phyloP scores from a whole-genome alignment of 345 rosid species.

The Chamaenerion angustifolium region DNA sequence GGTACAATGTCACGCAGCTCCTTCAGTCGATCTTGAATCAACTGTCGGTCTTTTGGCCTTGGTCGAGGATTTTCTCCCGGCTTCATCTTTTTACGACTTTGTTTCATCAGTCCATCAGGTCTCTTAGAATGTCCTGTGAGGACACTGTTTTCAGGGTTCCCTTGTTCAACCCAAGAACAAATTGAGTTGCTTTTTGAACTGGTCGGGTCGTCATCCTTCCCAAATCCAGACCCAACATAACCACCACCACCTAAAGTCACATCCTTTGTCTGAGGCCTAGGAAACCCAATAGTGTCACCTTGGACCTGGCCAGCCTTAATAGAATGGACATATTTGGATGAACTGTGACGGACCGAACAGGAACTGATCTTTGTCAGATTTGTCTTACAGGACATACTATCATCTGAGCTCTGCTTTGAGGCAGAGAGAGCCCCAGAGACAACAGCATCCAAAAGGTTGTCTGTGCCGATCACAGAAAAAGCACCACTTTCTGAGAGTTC shows the following conservation, averaged over 20 bases:
- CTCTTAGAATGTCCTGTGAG: slow-evolving; percentile 47
- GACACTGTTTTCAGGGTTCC: slow-evolving; percentile 34
- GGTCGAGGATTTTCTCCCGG: slow-evolving; percentile 92
- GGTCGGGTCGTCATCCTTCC: slow-evolving; percentile 24
- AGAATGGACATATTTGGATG: slow-evolving; percentile 17
- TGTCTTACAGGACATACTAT: slow-evolving; percentile 48
- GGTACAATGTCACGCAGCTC: slow-evolving; percentile 96
- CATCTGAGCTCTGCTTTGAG: slow-evolving; percentile 57
- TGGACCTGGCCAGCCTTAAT: slow-evolving; percentile 24
- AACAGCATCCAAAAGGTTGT: slow-evolving; percentile 86
- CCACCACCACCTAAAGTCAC: slow-evolving; percentile 20
- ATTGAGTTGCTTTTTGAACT: slow-evolving; percentile 39
- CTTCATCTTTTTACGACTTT: slow-evolving; percentile 67
- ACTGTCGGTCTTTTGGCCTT: slow-evolving; percentile 96
- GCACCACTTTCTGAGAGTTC: slow-evolving; percentile 18
- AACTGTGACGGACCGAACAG: slow-evolving; percentile 38
- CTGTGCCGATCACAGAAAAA: slow-evolving; percentile 25
- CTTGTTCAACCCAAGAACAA: slow-evolving; percentile 65
- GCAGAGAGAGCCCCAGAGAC: slow-evolving; percentile 48
- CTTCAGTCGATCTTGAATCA: slow-evolving; percentile 98
- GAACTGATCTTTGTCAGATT: slow-evolving; percentile 47
- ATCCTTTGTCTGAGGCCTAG: slow-evolving; percentile 22
- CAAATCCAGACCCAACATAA: slow-evolving; percentile 27
- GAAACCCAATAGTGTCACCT: slow-evolving; percentile 20
- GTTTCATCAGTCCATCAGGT: slow-evolving; percentile 42